These are phyloP conservation scores for Byssochlamys sp. DNA, from an alignment of 2,329 filamentous ascomycete species.

Conservation along the genomic window DNA sequence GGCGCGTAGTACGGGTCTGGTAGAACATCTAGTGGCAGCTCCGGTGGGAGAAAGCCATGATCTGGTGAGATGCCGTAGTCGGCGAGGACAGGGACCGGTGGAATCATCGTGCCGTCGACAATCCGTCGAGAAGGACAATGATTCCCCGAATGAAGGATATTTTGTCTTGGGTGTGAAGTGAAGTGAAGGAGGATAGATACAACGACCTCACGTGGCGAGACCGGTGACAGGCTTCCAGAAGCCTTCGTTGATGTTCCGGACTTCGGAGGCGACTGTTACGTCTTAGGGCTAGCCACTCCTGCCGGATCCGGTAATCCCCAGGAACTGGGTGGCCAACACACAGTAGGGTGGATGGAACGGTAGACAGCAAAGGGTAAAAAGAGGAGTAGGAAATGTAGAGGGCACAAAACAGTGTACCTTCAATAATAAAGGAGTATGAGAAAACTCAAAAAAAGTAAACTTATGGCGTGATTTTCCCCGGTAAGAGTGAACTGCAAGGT, in stretches of 20 bases:
- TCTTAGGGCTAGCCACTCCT: not conserved
- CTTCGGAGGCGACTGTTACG: not conserved
- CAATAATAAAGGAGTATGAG: no score
- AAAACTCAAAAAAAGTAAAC: no score
- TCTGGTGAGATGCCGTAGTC: slow-evolving; percentile 60
- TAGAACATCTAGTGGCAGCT: slow-evolving; percentile 67
- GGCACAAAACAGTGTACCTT: no score
- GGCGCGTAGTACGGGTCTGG: slow-evolving; percentile 87
- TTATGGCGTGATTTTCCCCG: no score
- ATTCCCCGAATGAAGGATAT: not conserved
- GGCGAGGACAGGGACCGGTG: slow-evolving; percentile 44
- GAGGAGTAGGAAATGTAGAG: no score
- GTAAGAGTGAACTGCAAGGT: no score
- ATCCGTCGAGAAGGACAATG: not conserved
- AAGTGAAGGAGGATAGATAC: not conserved
- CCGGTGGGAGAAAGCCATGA: slow-evolving; percentile 79
- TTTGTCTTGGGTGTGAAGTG: not conserved
- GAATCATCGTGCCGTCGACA: slow-evolving; percentile 27
- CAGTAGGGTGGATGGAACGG: no score
- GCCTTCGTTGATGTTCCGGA: not conserved
- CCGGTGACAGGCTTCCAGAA: not conserved
- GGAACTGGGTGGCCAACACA: not conserved
- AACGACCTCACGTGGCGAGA: slow-evolving; percentile 2
- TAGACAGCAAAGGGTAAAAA: no score
- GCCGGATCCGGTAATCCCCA: not conserved